Conservation (phyloP, 2,329 filamentous ascomycete genomes). For the Microsporum ferrugineum region DNA sequence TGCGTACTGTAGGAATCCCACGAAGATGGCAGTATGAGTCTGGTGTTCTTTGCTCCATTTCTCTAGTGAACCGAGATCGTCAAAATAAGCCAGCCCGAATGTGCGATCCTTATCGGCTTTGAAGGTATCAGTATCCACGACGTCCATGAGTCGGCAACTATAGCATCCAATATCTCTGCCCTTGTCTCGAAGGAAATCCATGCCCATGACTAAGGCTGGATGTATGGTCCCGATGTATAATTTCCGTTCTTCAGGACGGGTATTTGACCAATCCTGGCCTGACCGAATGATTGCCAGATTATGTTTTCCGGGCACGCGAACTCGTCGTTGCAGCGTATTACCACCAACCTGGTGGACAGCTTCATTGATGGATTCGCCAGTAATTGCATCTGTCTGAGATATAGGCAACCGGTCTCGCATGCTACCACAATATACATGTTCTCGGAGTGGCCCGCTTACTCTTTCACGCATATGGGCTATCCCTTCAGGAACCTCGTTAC, state of each 20-base stretch:
- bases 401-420: conserved; percentile 36
- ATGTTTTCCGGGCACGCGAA: conserved; percentile 27
- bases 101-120: conserved; percentile 25
- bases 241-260: conserved; percentile 31
- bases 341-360: background rate
- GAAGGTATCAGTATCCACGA: conserved; percentile 23
- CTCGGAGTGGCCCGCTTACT: conserved; percentile 29
- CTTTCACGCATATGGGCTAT: conserved; percentile 31
- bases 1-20: conserved; percentile 31
- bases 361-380: conserved; percentile 17
- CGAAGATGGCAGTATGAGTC: conserved; percentile 35
- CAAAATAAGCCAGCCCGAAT: conserved; percentile 35
- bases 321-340: conserved; percentile 11
- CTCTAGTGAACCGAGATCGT: conserved; percentile 32
- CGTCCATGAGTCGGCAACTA: conserved; percentile 35
- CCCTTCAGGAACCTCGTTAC: conserved; percentile 29
- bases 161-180: conserved; percentile 36
- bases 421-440: conserved; percentile 40
- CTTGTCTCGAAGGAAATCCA: conserved; percentile 36
- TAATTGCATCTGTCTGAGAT: conserved; percentile 29
- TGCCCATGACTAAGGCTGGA: conserved; percentile 34
- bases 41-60: conserved; percentile 31
- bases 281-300: conserved; percentile 38
- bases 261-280: conserved; percentile 37
- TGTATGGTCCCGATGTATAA: conserved; percentile 39